Conservation (phyloP, 2,329 filamentous ascomycete genomes). For the Madurella fahalii region DNA sequence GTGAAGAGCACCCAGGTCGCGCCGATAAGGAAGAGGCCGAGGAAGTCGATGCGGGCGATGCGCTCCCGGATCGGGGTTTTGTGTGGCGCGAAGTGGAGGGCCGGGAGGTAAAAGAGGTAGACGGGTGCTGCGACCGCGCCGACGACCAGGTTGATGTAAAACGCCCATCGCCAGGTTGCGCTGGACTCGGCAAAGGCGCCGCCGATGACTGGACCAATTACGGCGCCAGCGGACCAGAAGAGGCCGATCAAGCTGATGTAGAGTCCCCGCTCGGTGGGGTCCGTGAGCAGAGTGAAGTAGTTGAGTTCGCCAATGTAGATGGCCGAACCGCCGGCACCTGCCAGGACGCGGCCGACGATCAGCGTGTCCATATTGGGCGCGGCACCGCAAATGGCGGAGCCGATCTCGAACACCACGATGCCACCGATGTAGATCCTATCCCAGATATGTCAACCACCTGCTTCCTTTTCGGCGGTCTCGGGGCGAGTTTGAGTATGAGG, state of each 20-base stretch:
- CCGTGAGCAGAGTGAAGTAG: constrained; percentile 30
- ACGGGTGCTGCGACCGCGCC: constrained; percentile 40
- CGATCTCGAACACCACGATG: constrained; percentile 31
- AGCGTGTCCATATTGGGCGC: constrained; percentile 25
- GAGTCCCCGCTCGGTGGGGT: constrained; percentile 27
- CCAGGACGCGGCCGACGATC: constrained; percentile 32
- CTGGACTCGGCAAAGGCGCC: constrained; percentile 31
- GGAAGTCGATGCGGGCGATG: neutral
- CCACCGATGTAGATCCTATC: constrained; percentile 13
- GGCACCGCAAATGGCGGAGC: constrained; percentile 29
- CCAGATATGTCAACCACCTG: too few species aligned
- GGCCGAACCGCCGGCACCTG: constrained; percentile 30
- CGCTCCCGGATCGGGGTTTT: constrained; percentile 37
- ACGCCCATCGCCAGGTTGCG: constrained; percentile 37
- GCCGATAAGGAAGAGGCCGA: constrained; percentile 24
- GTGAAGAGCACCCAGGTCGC: constrained; percentile 38
- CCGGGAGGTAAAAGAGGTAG: constrained; percentile 35
- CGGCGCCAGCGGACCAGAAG: constrained; percentile 36
- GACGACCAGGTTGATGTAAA: constrained; percentile 49
- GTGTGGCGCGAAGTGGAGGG: constrained; percentile 39
- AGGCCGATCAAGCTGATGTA: constrained; percentile 32
- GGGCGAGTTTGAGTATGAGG: too few species aligned
- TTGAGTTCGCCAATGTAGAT: constrained; percentile 32
- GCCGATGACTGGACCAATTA: constrained; percentile 38
- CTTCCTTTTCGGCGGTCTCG: too few species aligned